phyloP scores from a whole-genome alignment of 352 stramenopile species.

The Globisporangium sylvaticum region DNA sequence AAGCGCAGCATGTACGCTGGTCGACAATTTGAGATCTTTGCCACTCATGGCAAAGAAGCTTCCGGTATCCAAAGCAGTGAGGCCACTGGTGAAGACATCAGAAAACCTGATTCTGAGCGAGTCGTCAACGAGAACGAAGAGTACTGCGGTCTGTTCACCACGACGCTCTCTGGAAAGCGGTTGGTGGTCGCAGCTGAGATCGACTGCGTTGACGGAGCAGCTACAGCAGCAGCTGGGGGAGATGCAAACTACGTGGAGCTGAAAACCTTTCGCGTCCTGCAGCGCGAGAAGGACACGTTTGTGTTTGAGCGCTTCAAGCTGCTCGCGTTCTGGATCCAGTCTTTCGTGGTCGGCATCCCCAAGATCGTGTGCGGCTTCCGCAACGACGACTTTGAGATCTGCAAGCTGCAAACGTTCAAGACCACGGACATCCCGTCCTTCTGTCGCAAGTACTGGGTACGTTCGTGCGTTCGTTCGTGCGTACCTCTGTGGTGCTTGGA shows the following conservation, averaged over 20 bases:
- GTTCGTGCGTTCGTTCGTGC: slow-evolving; percentile 9
- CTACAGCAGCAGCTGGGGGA: background rate
- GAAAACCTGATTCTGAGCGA: slow-evolving; percentile 12
- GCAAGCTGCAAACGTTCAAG: slow-evolving; percentile 62
- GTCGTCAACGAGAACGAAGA: slow-evolving; percentile 59
- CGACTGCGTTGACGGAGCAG: slow-evolving; percentile 42
- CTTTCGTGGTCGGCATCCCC: slow-evolving; percentile 65
- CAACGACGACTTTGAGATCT: slow-evolving; percentile 50
- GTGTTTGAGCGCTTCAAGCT: slow-evolving; percentile 80
- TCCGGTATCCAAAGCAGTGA: background rate
- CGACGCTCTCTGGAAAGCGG: slow-evolving; percentile 45
- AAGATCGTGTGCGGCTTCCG: slow-evolving; percentile 75
- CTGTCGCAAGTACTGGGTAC: slow-evolving; percentile 71
- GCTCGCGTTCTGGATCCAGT: slow-evolving; percentile 84
- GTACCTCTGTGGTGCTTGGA: background rate
- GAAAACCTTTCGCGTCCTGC: slow-evolving; percentile 61
- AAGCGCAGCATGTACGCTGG: slow-evolving; percentile 56
- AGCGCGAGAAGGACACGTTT: slow-evolving; percentile 59
- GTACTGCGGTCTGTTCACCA: slow-evolving; percentile 65
- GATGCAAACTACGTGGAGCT: slow-evolving; percentile 54
- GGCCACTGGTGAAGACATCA: background rate
- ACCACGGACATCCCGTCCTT: slow-evolving; percentile 62
- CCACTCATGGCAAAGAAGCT: slow-evolving; percentile 19
- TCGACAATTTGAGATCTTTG: slow-evolving; percentile 68
- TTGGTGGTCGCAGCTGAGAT: slow-evolving; percentile 64